Base-by-base conservation (phyloP, 192 early-diverging fungal genomes). In the Entomortierella parvispora region DNA sequence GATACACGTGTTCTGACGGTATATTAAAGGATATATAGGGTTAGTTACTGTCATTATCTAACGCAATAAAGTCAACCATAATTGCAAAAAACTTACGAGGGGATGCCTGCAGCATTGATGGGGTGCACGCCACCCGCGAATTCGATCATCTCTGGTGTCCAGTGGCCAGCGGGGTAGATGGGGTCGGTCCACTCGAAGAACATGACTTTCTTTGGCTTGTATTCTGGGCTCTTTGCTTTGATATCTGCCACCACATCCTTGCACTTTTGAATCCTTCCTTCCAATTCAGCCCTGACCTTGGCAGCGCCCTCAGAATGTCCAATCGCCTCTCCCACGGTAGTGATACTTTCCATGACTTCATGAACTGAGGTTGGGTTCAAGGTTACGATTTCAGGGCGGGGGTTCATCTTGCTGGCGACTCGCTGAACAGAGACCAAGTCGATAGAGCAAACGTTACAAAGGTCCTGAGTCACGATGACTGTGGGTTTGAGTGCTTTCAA, bases 181-280 rank as follows among this genome's bases (percentile, higher is more conserved):
- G 85, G 85, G 23, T 71, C 83, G 15, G 71, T 68, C 85, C 85
- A 86, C 33, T 86, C 85, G 62, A 81, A 67, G 64, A 86, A 84
- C 59, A 74, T 79, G 45, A 84, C 83, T 22, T 44, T 69, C 26
- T 67, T 71, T 43, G 72, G 55, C 20, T 55, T 44, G 9, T 80
- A 72, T 14, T 68, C 79, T 44, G 65, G 58, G 8, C 33, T 68
- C 0, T 46, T 33, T 12, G 42, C 50, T 20, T 63, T 64, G 28
- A 23, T 52, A 40, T 75, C 42, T 6, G 37, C 34, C 2, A 63
- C 71, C 3, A 63, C 25, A 18, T 81, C 56, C 17, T 62, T 56
- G n/a, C 81, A 83, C 20, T 44, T 34, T 43, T 82, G 68, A 10
- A 86, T 72, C n/a, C 85, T 40, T 3, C 48, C 69, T 15, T 75